Evolutionary conservation across 164 flowering plant genomes (phyloP), one percentile per base, ranked within the genome.

Genomic region (Vitis rotundifolia): DNA sequence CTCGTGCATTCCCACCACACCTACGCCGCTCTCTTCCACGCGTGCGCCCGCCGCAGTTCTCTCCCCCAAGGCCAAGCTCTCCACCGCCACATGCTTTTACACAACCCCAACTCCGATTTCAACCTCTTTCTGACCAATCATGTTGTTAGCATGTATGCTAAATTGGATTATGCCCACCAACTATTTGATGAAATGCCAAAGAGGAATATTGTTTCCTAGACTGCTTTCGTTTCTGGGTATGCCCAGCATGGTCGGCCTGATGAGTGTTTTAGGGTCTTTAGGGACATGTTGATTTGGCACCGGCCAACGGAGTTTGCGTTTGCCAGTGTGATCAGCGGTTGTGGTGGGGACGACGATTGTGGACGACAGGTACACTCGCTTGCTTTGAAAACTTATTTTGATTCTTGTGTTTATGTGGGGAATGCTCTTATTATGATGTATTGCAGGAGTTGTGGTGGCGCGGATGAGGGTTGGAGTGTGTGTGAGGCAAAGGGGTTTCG

Each of bases 341-440:
- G 88, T 52, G 44, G 53, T 7, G 73, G 50, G 60, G 81, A 75
- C 11, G 57, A 61, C 22, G n/a, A 16, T 13, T 68, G 76, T 28
- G 98, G 97, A 13, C 66, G 72, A 75, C 93, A 85, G 80, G 87
- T 91, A 49, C 98, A 93, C 61, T 83, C 75, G 6, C 77, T 84
- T 22, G 86, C 86, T 8, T 58, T 83, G 61, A 93, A 86, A 78
- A 78, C 85, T 28, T 78, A 80, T 49, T 82, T 84, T 68, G 82
- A 83, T 78, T 70, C 71, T 55, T 78, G 67, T 76, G 80, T 81
- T 76, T 86, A 81, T 37, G 98, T 91, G 1, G 90, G 81, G 1
- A 92, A 91, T 84, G 87, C 91, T 70, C 86, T 92, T n/a, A 81
- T 92, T 66, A 72, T 83, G 5, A 87, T 92, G 94, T 92, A 92